Percentiles rank a stretch among this genome's conserved stretches.
Evolutionary conservation across 352 stramenopile species (phyloP).

Genomic region (Phytopythium aichiense): DNA sequence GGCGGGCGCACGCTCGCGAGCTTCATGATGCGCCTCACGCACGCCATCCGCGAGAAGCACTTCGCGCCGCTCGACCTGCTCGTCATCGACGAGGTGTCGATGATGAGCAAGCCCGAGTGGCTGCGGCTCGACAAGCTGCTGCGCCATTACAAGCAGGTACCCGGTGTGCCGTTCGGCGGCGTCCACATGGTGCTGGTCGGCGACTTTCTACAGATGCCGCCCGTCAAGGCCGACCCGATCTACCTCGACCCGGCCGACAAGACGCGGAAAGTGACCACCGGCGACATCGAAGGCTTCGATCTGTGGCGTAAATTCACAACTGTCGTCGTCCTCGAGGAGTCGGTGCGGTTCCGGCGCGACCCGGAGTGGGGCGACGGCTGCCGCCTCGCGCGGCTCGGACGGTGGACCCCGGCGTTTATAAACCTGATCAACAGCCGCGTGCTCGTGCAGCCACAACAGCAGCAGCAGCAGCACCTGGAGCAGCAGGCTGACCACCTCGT

Average conservation of each 20-base stretch:
- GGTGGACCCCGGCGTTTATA: conserved; percentile 6
- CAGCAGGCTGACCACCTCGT: no score
- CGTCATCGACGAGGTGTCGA: conserved; percentile 4
- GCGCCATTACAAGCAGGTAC: conserved; percentile 4
- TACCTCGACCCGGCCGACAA: conserved; percentile 5
- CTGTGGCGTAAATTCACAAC: conserved; percentile 5
- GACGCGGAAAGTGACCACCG: background rate
- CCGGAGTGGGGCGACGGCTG: conserved; percentile 5
- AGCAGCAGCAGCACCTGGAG: no score
- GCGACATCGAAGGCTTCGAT: conserved; percentile 8
- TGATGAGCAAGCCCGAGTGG: conserved; percentile 5
- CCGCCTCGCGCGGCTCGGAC: background rate
- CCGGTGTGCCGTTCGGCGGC: conserved; percentile 2
- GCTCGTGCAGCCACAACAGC: background rate
- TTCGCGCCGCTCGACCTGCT: conserved; percentile 4
- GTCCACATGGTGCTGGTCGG: background rate
- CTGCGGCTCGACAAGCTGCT: conserved; percentile 3
- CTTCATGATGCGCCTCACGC: conserved; percentile 4
- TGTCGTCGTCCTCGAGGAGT: conserved; percentile 7
- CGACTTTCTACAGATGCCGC: conserved; percentile 7
- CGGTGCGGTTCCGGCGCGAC: conserved; percentile 4
- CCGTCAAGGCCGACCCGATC: background rate
- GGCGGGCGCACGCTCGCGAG: conserved; percentile 1
- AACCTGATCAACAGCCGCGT: conserved; percentile 9
- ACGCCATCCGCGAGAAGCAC: background rate